phyloP scores from a whole-genome alignment of 2,329 filamentous ascomycete species.

The Fusarium anguioides region DNA sequence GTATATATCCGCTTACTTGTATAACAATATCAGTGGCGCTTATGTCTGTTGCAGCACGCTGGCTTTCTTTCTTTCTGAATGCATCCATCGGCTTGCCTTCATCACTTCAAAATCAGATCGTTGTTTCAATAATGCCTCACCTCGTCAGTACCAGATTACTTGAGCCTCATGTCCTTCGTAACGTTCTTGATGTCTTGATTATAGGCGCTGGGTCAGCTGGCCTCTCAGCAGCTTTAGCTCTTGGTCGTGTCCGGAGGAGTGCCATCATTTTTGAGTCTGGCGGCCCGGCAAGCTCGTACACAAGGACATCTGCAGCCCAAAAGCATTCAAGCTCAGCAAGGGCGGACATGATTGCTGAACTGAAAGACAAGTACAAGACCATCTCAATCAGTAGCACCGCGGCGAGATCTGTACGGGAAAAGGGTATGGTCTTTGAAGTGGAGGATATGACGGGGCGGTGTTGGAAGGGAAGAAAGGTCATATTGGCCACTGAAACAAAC shows the following conservation, averaged over 20 bases:
- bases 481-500: background rate
- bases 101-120: background rate
- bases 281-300: fast-evolving
- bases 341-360: background rate
- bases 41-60: no score
- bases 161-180: slow-evolving; percentile 13
- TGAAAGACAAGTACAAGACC: background rate
- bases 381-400: background rate
- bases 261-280: background rate
- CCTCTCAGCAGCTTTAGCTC: background rate
- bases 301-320: fast-evolving
- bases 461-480: slow-evolving; percentile 6
- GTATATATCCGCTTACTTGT: background rate
- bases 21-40: background rate
- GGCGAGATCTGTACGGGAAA: background rate
- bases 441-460: background rate
- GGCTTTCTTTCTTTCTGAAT: background rate
- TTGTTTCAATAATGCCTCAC: background rate
- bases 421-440: background rate
- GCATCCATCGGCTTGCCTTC: background rate
- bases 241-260: background rate
- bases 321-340: fast-evolving
- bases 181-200: slow-evolving; percentile 9
- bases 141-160: background rate
- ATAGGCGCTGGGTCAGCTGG: background rate